These are phyloP conservation scores for Oryza glaberrima DNA, from an alignment of 176 grass and related monocot species.

Conservation along the genomic window DNA sequence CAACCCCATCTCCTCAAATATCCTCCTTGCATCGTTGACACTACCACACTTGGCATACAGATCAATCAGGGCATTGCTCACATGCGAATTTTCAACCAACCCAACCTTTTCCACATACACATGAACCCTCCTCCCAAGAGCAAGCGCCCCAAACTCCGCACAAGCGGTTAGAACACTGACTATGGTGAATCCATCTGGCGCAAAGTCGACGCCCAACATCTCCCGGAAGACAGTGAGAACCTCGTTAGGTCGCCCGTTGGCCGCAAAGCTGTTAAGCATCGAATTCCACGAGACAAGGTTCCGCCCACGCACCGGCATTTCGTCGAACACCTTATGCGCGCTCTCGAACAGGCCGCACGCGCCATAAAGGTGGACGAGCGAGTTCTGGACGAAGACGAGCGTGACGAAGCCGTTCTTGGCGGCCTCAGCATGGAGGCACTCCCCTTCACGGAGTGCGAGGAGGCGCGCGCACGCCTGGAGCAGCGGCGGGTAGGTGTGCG, in stretches of 20 bases:
- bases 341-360: constrained; percentile 65
- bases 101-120: constrained; percentile 58
- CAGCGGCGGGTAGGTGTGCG: constrained; percentile 82
- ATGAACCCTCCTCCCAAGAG: constrained; percentile 71
- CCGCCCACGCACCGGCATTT: constrained; percentile 50
- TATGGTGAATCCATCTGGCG: constrained; percentile 69
- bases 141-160: constrained; percentile 57
- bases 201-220: constrained; percentile 46
- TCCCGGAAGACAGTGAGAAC: constrained; percentile 69
- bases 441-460: constrained; percentile 61
- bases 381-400: constrained; percentile 79
- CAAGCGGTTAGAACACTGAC: constrained; percentile 73
- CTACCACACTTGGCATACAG: constrained; percentile 74
- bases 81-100: constrained; percentile 58
- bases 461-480: constrained; percentile 84
- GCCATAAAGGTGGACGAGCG: constrained; percentile 67
- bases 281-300: constrained; percentile 87
- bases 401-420: constrained; percentile 57
- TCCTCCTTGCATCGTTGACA: constrained; percentile 50
- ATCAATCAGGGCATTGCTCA: constrained; percentile 74
- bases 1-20: constrained; percentile 70
- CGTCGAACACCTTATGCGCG: constrained; percentile 77
- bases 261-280: constrained; percentile 69
- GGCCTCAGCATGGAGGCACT: constrained; percentile 64
- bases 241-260: constrained; percentile 76